Evolutionary conservation across 1,139 yeast species (phyloP).

Genomic region (Eremothecium gossypii): DNA sequence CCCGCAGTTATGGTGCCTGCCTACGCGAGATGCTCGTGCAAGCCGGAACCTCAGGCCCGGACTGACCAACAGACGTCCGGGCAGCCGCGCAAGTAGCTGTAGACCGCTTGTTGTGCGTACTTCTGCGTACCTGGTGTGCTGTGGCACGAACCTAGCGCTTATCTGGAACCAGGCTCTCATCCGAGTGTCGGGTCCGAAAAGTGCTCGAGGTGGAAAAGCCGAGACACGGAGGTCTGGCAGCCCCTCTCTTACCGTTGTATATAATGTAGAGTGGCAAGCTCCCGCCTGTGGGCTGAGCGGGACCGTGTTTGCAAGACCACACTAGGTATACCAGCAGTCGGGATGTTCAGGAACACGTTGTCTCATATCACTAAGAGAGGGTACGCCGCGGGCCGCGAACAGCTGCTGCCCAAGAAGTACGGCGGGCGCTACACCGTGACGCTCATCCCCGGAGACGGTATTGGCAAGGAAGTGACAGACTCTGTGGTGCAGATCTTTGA

Average conservation of each 20-base stretch:
- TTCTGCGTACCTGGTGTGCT: too few relatives aligned
- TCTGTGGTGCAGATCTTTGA: slow-evolving; percentile 86
- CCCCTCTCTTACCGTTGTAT: too few relatives aligned
- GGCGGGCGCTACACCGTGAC: slow-evolving; percentile 93
- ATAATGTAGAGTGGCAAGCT: too few relatives aligned
- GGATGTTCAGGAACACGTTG: slow-evolving; percentile 6
- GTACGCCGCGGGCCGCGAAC: slow-evolving; percentile 38
- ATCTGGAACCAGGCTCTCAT: neutral
- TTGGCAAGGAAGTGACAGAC: slow-evolving; percentile 92
- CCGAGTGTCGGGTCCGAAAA: neutral
- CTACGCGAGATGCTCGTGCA: too few relatives aligned
- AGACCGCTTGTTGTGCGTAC: too few relatives aligned
- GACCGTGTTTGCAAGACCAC: too few relatives aligned
- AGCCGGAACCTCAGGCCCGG: too few relatives aligned
- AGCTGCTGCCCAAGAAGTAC: slow-evolving; percentile 77
- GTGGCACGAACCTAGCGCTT: too few relatives aligned
- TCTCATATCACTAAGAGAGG: slow-evolving; percentile 4
- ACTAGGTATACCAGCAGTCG: neutral
- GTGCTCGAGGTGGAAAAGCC: neutral
- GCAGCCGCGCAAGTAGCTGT: too few relatives aligned
- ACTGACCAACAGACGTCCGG: too few relatives aligned
- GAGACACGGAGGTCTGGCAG: neutral
- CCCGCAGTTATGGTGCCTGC: too few relatives aligned
- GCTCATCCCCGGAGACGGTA: slow-evolving; percentile 91
- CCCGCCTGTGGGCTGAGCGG: too few relatives aligned